A percentile compares a stretch with the other conserved stretches of the same genome.
Evolutionary conservation across 345 rosid species (phyloP).

Genomic region (Iberis pinnata): DNA sequence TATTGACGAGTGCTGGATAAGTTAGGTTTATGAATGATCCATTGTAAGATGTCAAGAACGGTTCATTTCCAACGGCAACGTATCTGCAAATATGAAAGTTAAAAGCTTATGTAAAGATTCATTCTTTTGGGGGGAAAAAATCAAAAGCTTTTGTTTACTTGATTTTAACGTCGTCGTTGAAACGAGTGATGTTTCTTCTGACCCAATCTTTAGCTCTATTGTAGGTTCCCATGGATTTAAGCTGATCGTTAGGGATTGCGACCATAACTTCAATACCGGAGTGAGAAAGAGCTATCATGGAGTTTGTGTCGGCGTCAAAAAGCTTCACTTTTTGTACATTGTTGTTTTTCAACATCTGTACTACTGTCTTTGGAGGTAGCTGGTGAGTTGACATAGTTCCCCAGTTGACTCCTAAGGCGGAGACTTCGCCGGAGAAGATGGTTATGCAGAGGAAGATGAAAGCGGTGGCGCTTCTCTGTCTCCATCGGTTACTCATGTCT

Average conservation of each 20-base stretch:
- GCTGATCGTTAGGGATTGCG: slow-evolving; percentile 68
- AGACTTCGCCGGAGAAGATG: too few relatives aligned
- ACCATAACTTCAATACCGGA: slow-evolving; percentile 66
- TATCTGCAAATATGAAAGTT: slow-evolving; percentile 40
- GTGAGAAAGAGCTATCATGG: slow-evolving; percentile 44
- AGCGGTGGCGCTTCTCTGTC: too few relatives aligned
- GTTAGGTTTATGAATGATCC: slow-evolving; percentile 37
- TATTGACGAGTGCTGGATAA: slow-evolving; percentile 58
- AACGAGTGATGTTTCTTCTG: slow-evolving; percentile 50
- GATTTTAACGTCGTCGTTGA: slow-evolving; percentile 52
- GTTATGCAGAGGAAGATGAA: too few relatives aligned
- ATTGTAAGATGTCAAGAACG: slow-evolving; percentile 63
- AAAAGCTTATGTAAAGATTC: too few relatives aligned
- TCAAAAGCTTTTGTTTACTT: slow-evolving; percentile 35
- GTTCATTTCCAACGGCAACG: slow-evolving; percentile 87
- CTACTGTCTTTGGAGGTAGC: slow-evolving; percentile 49
- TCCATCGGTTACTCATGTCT: too few relatives aligned
- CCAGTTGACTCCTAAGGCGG: slow-evolving; percentile 80
- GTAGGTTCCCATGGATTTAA: slow-evolving; percentile 31
- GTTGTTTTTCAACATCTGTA: slow-evolving; percentile 47
- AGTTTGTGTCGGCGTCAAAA: slow-evolving; percentile 61
- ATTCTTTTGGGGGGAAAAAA: too few relatives aligned
- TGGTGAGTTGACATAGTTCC: slow-evolving; percentile 63
- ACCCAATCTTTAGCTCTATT: slow-evolving; percentile 64
- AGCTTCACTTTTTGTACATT: slow-evolving; percentile 64